Evolutionary conservation across 2,329 filamentous ascomycete species (phyloP).

Genomic region (Exophiala viscosa): DNA sequence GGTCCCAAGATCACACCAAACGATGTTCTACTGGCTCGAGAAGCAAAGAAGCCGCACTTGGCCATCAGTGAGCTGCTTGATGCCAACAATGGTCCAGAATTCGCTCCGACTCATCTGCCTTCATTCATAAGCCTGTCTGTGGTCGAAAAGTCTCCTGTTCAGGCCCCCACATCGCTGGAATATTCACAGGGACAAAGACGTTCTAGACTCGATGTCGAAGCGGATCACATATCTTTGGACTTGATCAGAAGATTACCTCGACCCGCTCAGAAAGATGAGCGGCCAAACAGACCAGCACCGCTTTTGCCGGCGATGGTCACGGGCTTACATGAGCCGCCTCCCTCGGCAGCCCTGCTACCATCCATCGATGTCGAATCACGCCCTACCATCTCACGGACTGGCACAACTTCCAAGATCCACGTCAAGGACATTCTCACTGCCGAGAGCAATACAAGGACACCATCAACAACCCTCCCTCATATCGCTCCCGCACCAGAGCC

Average conservation of each 20-base stretch:
- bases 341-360: constrained; percentile 58
- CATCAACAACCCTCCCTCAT: too few species aligned
- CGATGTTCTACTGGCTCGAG: constrained; percentile 25
- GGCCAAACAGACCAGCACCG: constrained; percentile 42
- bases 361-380: constrained; percentile 52
- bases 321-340: constrained; percentile 61
- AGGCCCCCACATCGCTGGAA: constrained; percentile 22
- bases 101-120: constrained; percentile 36
- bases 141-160: constrained; percentile 37
- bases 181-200: constrained; percentile 40
- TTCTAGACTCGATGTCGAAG: constrained; percentile 40
- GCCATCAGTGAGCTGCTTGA: constrained; percentile 36
- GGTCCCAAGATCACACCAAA: constrained; percentile 24
- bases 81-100: constrained; percentile 38
- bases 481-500: background rate
- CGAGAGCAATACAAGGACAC: constrained; percentile 2
- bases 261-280: constrained; percentile 45
- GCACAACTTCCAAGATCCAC: constrained; percentile 27
- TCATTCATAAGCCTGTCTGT: constrained; percentile 48
- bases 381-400: constrained; percentile 12
- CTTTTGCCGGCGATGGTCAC: constrained; percentile 49
- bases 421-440: constrained; percentile 27
- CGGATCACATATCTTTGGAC: constrained; percentile 37
- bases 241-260: constrained; percentile 47
- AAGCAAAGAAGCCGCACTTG: constrained; percentile 29